Percentiles rank a stretch among this genome's conserved stretches.
Conservation (phyloP, 2,329 filamentous ascomycete genomes). For the Sclerotinia glacialis region DNA sequence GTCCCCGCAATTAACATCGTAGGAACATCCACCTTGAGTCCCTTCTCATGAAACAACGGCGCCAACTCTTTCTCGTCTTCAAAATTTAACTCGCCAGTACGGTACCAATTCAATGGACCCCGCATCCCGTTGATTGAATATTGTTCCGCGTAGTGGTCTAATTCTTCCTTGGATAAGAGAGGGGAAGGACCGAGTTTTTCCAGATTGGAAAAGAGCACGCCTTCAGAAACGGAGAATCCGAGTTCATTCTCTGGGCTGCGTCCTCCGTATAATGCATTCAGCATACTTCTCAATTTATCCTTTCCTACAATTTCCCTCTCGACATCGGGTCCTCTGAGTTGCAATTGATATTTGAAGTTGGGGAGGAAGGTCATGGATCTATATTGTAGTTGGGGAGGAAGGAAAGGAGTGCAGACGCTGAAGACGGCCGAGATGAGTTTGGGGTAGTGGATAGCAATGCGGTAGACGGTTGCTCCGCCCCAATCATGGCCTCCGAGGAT, state of each 20-base stretch:
- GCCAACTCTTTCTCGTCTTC: conserved; percentile 67
- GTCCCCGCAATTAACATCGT: conserved; percentile 72
- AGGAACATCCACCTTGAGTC: conserved; percentile 56
- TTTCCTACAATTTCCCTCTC: conserved; percentile 57
- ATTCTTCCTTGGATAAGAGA: conserved; percentile 64
- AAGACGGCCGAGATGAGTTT: conserved; percentile 72
- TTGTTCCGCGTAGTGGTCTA: conserved; percentile 73
- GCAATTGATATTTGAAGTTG: conserved; percentile 81
- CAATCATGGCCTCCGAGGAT: conserved; percentile 88
- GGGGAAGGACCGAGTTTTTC: conserved; percentile 53
- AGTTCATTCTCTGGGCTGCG: conserved; percentile 52
- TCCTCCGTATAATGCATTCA: conserved; percentile 71
- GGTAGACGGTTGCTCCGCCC: conserved; percentile 77
- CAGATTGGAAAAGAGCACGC: conserved; percentile 63
- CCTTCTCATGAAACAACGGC: conserved; percentile 55
- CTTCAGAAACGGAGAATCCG: conserved; percentile 58
- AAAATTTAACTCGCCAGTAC: conserved; percentile 68
- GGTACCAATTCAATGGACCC: conserved; percentile 88
- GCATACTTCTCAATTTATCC: conserved; percentile 64
- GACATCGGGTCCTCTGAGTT: conserved; percentile 67
- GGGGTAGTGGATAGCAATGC: conserved; percentile 70
- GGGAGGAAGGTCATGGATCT: conserved; percentile 54
- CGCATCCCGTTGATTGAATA: conserved; percentile 71
- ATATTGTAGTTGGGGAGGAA: conserved; percentile 52
- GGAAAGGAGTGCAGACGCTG: conserved; percentile 75